Base-by-base conservation (phyloP, 352 stramenopile species). In the Globisporangium radiosum region DNA sequence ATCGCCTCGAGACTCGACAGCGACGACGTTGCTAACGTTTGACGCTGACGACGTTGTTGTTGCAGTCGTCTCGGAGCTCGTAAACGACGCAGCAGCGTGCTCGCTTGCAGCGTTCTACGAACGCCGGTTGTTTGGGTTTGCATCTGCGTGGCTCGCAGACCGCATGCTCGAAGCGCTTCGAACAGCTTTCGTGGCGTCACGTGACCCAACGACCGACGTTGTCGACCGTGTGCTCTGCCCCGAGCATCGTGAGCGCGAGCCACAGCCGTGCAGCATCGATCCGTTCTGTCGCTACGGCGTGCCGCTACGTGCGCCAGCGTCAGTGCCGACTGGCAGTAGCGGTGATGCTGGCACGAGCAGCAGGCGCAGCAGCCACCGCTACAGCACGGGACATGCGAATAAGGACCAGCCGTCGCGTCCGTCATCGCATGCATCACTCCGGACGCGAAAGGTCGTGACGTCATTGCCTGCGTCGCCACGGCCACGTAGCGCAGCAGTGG, bases 101-200 rank as follows among this genome's bases (percentile, higher is more conserved):
- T 70, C 71, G 15, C 52, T 80, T 2, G 64, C 71, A 37, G 58
- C 19, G 1, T 68, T 75, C 25, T 65, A 78, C 11, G 52, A 60
- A 33, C 25, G 50, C 0, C 68, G 56, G 2, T 62, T 89, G 33
- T 56, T 66, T 13, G 47, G 44, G 9, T 85, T 69, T 52, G 54
- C 69, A 0, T 62, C 75, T 10, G 19, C 52, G 11, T 68, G 59
- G 17, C 45, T 71, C 4, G 47, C 48, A 1, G 38, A 47, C 0
- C 40, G 72, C 9, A 13, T 85, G 40, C 5, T 13, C 40, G 40
- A 44, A 44, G 40, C 40, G 11, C 40, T 44, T 44, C 40, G 40
- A 13, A 33, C 25, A 33, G 25, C 25, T 33, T 33, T 33, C 25
- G 25, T 33, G 25, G 25, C 25, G 25, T 33, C 25, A 33, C 25